Base-by-base conservation (phyloP, 768 basidiomycete species). In the Boletus coccyginus region DNA sequence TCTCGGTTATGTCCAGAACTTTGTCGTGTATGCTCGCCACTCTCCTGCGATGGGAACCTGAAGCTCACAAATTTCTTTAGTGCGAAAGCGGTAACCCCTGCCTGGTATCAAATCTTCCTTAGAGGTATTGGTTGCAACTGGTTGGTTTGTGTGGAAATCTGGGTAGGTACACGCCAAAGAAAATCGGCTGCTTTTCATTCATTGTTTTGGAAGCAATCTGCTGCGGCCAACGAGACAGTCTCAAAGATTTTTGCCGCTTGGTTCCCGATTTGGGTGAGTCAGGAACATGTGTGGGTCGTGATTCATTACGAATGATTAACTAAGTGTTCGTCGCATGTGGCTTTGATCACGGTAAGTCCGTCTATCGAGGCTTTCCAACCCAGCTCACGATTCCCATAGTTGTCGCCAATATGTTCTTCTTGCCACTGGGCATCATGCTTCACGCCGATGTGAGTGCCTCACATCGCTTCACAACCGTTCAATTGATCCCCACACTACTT, bases 111-210 rank as follows among this genome's bases (percentile, higher is more conserved):
- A 65, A 85, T 90, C 38, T 84, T 90, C 71, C 70, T 90, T 19
- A 76, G 87, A 16, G 88, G 87, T 0, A 87, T 90, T 59, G 88
- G 81, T 7, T 90, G 88, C 60, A 90, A 90, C 61, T 90, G 86
- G 87, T 76, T 90, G 1, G 88, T 90, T 38, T 86, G 79, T 57
- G 70, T 88, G 7, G 88, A 87, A 2, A 74, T 90, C 53, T 90
- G 88, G 87, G 88, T 87, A 53, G 31, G 85, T 70, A 19, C 24
- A 38, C 24, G 3, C 4, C 27, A 14, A 38, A 5, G 47, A 31
- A 46, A 5, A 31, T 19, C n/a, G 11, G 11, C 13, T 36, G 47
- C 8, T 39, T n/a, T 29, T 50, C 16, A 42, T 33, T 58, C 38
- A 62, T 48, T 31, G 17, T 35, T 52, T 51, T 40, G 6, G 12